Conservation (phyloP, 306 rosid species). For the Begonia masoniana region DNA sequence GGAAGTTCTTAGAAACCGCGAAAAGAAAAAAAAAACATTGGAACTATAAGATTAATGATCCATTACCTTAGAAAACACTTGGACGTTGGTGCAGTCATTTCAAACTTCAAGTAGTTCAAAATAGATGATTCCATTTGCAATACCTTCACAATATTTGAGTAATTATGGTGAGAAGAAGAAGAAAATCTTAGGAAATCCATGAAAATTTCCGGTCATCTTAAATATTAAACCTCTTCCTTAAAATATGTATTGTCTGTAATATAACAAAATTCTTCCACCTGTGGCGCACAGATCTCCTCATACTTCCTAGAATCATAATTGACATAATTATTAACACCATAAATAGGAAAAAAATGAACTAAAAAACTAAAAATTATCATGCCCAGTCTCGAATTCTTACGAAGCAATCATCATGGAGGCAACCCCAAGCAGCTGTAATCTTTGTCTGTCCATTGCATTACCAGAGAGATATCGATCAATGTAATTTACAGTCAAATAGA, state of each 20-base stretch:
- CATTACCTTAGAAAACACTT: constrained; percentile 76
- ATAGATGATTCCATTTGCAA: constrained; percentile 87
- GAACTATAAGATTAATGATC: background rate
- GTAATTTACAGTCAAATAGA: constrained; percentile 87
- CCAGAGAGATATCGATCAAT: constrained; percentile 90
- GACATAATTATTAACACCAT: background rate
- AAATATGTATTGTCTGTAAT: constrained; percentile 91
- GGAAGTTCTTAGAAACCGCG: background rate
- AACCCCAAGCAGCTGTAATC: constrained; percentile 80
- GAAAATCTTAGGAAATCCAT: no score
- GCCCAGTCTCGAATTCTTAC: constrained; percentile 31
- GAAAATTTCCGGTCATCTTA: no score
- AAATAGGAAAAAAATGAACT: background rate
- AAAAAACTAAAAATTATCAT: no score
- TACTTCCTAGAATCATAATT: constrained; percentile 51
- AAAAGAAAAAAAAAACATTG: background rate
- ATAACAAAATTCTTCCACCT: constrained; percentile 93
- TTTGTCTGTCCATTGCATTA: constrained; percentile 72
- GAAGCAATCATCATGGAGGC: constrained; percentile 99
- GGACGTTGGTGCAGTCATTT: constrained; percentile 92
- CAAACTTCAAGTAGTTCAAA: constrained; percentile 81
- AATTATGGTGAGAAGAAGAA: no score
- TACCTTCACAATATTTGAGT: constrained; percentile 25
- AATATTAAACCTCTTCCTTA: constrained; percentile 64
- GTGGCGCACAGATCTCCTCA: constrained; percentile 98